phyloP scores from a whole-genome alignment of 805 yeast genomes.

The Ogataea minuta region DNA sequence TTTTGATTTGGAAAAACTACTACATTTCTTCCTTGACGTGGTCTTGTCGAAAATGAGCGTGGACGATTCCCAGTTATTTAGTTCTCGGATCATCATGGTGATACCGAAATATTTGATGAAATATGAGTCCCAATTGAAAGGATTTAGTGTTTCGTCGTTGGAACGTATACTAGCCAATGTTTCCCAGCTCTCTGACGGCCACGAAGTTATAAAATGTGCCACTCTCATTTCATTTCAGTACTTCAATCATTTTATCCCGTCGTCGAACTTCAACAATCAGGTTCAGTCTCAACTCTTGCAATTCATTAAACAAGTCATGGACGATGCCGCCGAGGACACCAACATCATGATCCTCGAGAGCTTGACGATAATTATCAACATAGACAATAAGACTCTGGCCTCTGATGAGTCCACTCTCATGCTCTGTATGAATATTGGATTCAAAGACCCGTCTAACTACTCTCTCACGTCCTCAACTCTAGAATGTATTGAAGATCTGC shows the following conservation, averaged over 20 bases:
- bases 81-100: conserved; percentile 47
- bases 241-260: conserved; percentile 32
- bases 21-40: conserved; percentile 19
- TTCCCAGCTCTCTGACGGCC: conserved; percentile 21
- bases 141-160: conserved; percentile 27
- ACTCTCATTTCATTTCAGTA: conserved; percentile 53
- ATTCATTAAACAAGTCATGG: conserved; percentile 45
- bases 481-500: conserved; percentile 63
- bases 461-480: conserved; percentile 64
- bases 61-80: conserved; percentile 36
- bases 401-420: conserved; percentile 41
- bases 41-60: conserved; percentile 19
- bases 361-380: conserved; percentile 53
- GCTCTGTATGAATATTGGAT: conserved; percentile 61
- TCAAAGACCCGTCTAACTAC: conserved; percentile 71
- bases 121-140: conserved; percentile 36
- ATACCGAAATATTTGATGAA: conserved; percentile 59
- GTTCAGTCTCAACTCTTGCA: conserved; percentile 31
- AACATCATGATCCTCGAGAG: conserved; percentile 71
- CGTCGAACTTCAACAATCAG: conserved; percentile 22
- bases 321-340: conserved; percentile 76
- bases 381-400: conserved; percentile 38
- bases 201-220: conserved; percentile 26
- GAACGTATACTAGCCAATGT: conserved; percentile 26
- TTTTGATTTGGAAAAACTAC: conserved; percentile 25